Conservation (phyloP, 305 asterid species). For the Petunia hybrid region DNA sequence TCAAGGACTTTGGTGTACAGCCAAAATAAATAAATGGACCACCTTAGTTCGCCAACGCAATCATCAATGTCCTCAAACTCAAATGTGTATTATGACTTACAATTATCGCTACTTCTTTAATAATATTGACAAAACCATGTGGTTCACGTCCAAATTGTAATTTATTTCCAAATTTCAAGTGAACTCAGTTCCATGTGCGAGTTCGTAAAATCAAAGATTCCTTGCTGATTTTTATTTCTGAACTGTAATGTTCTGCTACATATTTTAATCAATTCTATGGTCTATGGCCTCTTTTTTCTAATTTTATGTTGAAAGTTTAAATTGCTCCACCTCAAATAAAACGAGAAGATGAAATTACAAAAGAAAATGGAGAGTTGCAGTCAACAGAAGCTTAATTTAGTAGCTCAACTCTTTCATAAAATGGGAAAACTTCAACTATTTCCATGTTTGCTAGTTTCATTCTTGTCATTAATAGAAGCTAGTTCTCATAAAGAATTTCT, state of each 20-base stretch:
- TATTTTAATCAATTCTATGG: not conserved
- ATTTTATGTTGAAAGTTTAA: not conserved
- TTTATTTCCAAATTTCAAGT: not conserved
- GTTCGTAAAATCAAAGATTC: not conserved
- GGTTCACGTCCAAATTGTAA: not conserved
- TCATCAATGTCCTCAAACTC: not conserved
- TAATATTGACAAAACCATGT: not conserved
- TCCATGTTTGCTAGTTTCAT: slow-evolving; percentile 5
- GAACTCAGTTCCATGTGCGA: not conserved
- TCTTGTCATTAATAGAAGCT: not conserved
- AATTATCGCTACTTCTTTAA: too few species aligned
- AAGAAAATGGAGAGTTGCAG: not conserved
- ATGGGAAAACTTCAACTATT: not conserved
- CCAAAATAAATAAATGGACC: not conserved
- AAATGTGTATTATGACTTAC: too few species aligned
- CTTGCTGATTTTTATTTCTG: too few species aligned
- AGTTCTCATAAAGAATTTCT: slow-evolving; percentile 34
- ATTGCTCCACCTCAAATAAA: not conserved
- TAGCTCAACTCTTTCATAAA: not conserved
- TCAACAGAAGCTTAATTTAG: not conserved
- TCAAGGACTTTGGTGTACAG: not conserved
- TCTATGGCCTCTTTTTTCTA: not conserved
- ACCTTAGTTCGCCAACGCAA: not conserved
- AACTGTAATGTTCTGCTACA: not conserved
- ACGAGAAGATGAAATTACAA: not conserved